These are phyloP conservation scores for Pichia norvegensis DNA, from an alignment of 1,139 yeast species.

Conservation along the genomic window DNA sequence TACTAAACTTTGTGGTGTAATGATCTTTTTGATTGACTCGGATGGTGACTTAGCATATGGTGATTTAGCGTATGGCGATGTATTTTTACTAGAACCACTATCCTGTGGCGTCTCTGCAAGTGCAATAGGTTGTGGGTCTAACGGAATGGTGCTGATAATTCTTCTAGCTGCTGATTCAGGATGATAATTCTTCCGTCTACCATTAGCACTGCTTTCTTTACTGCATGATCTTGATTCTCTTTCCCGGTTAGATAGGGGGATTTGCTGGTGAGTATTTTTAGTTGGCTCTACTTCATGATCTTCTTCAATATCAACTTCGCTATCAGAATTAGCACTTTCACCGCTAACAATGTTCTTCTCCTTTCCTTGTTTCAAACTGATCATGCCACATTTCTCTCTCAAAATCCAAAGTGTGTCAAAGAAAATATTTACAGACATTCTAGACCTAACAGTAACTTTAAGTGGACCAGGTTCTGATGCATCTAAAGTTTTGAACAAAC, in stretches of 20 bases:
- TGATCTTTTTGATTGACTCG: slow-evolving; percentile 5
- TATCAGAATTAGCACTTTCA: slow-evolving; percentile 24
- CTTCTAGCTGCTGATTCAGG: slow-evolving; percentile 67
- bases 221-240: slow-evolving; percentile 6
- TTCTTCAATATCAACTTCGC: slow-evolving; percentile 21
- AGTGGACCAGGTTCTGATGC: slow-evolving; percentile 29
- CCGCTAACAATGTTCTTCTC: slow-evolving; percentile 26
- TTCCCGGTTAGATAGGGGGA: neutral
- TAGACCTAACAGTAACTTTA: slow-evolving; percentile 57
- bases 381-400: slow-evolving; percentile 82
- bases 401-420: slow-evolving; percentile 82
- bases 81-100: slow-evolving; percentile 16
- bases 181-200: slow-evolving; percentile 27
- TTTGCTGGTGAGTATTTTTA: neutral
- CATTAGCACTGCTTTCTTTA: slow-evolving; percentile 6
- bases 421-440: slow-evolving; percentile 89
- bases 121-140: slow-evolving; percentile 70
- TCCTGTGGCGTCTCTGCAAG: slow-evolving; percentile 21
- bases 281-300: slow-evolving; percentile 11
- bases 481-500: slow-evolving; percentile 55
- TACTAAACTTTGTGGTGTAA: slow-evolving; percentile 10
- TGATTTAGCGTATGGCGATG: slow-evolving; percentile 19
- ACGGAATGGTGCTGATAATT: slow-evolving; percentile 68
- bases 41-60: neutral
- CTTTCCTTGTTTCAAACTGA: slow-evolving; percentile 39